Evolutionary conservation across 371 early-diverging fungal genomes (phyloP).

Genomic region (Funneliformis caledonium): DNA sequence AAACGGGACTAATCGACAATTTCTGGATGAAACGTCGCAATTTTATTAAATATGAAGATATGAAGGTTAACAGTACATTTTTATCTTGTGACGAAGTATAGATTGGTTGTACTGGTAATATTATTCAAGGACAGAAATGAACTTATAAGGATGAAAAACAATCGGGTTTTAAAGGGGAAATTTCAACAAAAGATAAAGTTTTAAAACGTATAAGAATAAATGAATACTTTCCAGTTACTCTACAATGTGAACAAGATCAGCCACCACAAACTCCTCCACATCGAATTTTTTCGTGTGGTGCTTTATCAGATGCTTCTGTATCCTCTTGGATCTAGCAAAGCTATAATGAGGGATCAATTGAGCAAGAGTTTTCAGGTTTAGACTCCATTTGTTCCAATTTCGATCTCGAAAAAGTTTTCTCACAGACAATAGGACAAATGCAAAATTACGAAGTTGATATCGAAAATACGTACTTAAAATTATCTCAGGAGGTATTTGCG

Average conservation of each 20-base stretch:
- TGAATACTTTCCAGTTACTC: too few relatives aligned
- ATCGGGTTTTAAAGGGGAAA: background rate
- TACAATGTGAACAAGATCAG: background rate
- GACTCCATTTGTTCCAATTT: background rate
- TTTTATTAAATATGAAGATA: background rate
- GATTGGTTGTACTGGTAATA: background rate
- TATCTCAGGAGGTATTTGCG: conserved; percentile 17
- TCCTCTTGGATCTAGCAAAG: background rate
- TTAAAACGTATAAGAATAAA: too few relatives aligned
- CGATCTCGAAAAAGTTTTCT: background rate
- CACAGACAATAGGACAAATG: conserved; percentile 4
- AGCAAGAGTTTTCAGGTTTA: background rate
- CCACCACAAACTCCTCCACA: too few relatives aligned
- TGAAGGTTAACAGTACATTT: conserved; percentile 17
- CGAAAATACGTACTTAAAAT: conserved; percentile 1
- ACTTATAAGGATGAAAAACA: background rate
- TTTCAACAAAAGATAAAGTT: too few relatives aligned
- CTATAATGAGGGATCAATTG: background rate
- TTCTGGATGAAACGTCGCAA: background rate
- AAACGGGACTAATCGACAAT: conserved; percentile 11
- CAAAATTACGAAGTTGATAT: background rate
- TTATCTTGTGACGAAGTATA: conserved; percentile 10
- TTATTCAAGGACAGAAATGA: conserved; percentile 15
- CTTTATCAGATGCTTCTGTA: background rate
- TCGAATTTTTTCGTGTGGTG: too few relatives aligned